Conservation (phyloP, 2,329 filamentous ascomycete genomes). For the Arachnomyces sp. region DNA sequence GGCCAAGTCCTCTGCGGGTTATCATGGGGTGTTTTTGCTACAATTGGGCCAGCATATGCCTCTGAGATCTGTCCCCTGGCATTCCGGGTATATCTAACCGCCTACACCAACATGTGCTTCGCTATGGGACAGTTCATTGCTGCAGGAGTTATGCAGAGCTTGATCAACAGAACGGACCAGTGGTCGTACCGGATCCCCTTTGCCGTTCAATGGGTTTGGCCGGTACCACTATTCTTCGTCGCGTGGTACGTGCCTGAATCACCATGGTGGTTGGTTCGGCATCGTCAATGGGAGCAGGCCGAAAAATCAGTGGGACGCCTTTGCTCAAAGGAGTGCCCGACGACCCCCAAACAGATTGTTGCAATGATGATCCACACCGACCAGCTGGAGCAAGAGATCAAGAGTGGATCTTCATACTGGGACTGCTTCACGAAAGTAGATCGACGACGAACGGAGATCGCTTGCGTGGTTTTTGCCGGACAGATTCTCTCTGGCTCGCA, state of each 20-base stretch:
- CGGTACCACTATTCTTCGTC: conserved; percentile 15
- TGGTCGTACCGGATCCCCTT: conserved; percentile 41
- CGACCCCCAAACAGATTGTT: too few species aligned
- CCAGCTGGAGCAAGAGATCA: conserved; percentile 30
- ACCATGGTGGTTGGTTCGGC: conserved; percentile 20
- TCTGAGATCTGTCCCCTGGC: conserved; percentile 37
- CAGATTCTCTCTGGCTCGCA: conserved; percentile 26
- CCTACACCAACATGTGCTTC: conserved; percentile 45
- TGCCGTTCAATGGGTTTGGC: conserved; percentile 34
- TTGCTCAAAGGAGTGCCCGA: conserved; percentile 4
- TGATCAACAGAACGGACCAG: conserved; percentile 23
- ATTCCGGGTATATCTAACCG: conserved; percentile 42
- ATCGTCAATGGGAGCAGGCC: conserved; percentile 15
- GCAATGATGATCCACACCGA: conserved; percentile 17
- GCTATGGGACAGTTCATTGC: conserved; percentile 30
- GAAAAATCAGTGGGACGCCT: conserved; percentile 18
- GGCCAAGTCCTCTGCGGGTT: conserved; percentile 27
- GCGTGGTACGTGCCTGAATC: conserved; percentile 19
- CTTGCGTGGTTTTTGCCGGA: conserved; percentile 35
- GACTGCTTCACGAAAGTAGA: conserved; percentile 38
- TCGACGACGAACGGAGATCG: conserved; percentile 36
- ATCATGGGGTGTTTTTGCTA: conserved; percentile 26
- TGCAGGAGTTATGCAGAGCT: conserved; percentile 25
- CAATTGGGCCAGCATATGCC: conserved; percentile 40
- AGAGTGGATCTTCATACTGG: conserved; percentile 26